A percentile compares a stretch with the other conserved stretches of the same genome.
Conservation (phyloP, 1,139 yeast species). For the Insectozyma bohioensis region DNA sequence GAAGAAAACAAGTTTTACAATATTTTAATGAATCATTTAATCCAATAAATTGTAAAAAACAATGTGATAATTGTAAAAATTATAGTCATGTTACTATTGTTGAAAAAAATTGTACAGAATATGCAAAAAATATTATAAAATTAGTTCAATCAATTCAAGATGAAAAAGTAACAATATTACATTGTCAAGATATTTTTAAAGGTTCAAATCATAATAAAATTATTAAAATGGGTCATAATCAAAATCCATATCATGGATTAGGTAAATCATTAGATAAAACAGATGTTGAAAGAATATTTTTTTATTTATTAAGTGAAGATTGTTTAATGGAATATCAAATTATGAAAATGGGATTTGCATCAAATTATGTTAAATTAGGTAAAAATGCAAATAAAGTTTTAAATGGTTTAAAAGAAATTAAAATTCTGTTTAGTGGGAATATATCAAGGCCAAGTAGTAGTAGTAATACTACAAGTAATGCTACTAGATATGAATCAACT, state of each 20-base stretch:
- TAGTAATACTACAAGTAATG: no score
- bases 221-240: constrained; percentile 60
- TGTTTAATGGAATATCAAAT: constrained; percentile 71
- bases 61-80: constrained; percentile 83
- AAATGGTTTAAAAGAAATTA: constrained; percentile 43
- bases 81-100: constrained; percentile 43
- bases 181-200: constrained; percentile 80
- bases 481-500: no score
- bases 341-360: constrained; percentile 74
- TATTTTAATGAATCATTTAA: constrained; percentile 86
- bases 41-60: constrained; percentile 60
- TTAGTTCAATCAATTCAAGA: constrained; percentile 58
- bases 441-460: no score
- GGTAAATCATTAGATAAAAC: constrained; percentile 65
- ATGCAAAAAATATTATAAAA: constrained; percentile 58
- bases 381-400: constrained; percentile 49
- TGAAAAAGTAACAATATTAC: constrained; percentile 69
- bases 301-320: constrained; percentile 68
- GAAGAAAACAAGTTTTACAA: constrained; percentile 83
- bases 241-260: constrained; percentile 61
- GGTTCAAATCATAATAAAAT: constrained; percentile 72
- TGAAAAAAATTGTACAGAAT: constrained; percentile 67
- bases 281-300: constrained; percentile 79
- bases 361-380: constrained; percentile 69
- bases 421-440: constrained; percentile 33